A percentile compares a stretch with the other conserved stretches of the same genome.
Conservation (phyloP, 2,329 filamentous ascomycete genomes). For the Colletotrichum sojae region DNA sequence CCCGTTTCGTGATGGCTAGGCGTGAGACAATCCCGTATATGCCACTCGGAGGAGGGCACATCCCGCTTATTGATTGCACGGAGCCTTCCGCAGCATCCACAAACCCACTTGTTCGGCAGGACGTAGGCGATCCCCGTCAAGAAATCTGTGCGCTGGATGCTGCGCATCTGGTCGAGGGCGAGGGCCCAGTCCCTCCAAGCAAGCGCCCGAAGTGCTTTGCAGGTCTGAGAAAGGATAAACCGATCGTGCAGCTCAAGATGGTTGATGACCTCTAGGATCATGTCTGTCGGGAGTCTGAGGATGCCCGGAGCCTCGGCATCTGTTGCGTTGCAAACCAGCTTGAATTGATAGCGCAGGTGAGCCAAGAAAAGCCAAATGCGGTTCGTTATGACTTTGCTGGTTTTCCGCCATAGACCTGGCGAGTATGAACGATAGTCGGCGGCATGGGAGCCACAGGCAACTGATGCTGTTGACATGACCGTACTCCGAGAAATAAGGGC, state of each 20-base stretch:
- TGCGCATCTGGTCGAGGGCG: neutral
- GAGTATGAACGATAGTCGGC: neutral
- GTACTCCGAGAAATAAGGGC: neutral
- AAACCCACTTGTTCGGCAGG: neutral
- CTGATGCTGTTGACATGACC: neutral
- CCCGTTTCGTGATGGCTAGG: neutral
- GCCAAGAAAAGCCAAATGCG: neutral
- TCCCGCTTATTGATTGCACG: neutral
- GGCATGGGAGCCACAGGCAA: neutral
- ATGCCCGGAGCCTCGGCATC: neutral
- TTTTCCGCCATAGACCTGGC: neutral
- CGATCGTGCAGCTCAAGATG: neutral
- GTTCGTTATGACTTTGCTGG: neutral
- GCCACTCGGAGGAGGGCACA: neutral
- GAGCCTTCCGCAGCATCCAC: neutral
- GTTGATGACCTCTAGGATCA: neutral
- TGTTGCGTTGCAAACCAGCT: neutral
- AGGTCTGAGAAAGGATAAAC: slow-evolving; percentile 5
- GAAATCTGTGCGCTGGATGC: neutral
- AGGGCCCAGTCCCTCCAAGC: neutral
- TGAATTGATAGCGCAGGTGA: neutral
- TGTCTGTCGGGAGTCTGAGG: neutral
- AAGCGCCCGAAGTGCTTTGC: neutral
- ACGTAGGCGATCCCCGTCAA: neutral
- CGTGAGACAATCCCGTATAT: no score